Base-by-base conservation (phyloP, 2,329 filamentous ascomycete genomes). In the Elsinoe perseae region DNA sequence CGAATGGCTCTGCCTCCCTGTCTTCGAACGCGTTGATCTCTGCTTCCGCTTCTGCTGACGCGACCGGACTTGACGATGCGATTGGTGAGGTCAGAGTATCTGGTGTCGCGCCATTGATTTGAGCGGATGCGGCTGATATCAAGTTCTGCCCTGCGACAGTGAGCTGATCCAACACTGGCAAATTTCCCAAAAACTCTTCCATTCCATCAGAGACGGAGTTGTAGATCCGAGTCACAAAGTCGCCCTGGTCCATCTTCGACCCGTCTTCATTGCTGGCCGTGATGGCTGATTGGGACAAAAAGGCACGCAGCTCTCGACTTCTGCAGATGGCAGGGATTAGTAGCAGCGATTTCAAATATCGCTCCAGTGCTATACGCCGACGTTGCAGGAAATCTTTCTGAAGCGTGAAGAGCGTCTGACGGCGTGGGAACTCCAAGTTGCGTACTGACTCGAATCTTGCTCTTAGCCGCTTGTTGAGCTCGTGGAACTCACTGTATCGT, bases 161-260 rank as follows among this genome's bases (percentile, higher is more conserved):
- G 5, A 98, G 81, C 68, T 97, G 93, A 64, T 98, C 93, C 27
- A 98, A 79, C 0, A 96, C 91, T 1, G 93, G 89, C 42, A 97
- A 92, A 67, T 95, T 97, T 56, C 93, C 93, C 2, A 98, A 76
- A 56, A 98, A 95, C 64, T 98, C 93, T 68, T 98, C 93, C 86
- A 98, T 95, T 30, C 95, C 93, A 67, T 98, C 93, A 0, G 92
- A 88, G 20, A 98, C 92, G 0, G 92, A 97, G 68, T 95, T 95
- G 73, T 97, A 98, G 48, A 98, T 83, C 3, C 93, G 84, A 0
- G 89, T 90, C 61, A 98, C 93, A 69, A 98, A 91, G 68, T 97
- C 88, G 69, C 73, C 74, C 4, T 72, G 69, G 72, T 80, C 68
- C 81, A 86, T 70, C 87, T 87, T 64, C 82, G 75, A 77, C 53